phyloP scores from a whole-genome alignment of 2,329 filamentous ascomycete species.

The Fusarium hainanense region DNA sequence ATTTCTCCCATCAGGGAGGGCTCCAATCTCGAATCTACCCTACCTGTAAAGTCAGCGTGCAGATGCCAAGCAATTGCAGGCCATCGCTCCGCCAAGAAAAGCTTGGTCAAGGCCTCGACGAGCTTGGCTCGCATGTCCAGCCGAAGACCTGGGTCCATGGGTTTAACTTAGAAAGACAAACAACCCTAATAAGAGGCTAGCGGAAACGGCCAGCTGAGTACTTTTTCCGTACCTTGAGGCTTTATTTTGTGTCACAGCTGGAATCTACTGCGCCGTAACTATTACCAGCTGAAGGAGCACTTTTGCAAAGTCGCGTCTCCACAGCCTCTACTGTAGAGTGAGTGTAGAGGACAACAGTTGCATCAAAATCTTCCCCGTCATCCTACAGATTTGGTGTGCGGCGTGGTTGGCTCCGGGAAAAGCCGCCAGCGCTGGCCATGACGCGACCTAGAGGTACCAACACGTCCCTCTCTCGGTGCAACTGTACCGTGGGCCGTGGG shows the following conservation, averaged over 20 bases:
- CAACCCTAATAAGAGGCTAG: conserved; percentile 7
- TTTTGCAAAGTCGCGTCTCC: neutral
- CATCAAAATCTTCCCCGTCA: conserved; percentile 8
- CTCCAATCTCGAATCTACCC: conserved; percentile 28
- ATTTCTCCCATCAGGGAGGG: neutral
- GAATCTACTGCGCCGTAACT: neutral
- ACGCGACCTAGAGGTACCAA: neutral
- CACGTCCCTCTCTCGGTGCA: conserved; percentile 6
- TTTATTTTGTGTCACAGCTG: conserved; percentile 1
- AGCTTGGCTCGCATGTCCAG: conserved; percentile 40
- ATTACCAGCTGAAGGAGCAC: neutral
- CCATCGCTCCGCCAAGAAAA: conserved; percentile 47
- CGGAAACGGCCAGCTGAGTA: conserved; percentile 15
- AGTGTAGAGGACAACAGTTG: neutral
- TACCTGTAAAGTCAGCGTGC: conserved; percentile 32
- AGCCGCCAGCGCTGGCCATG: conserved; percentile 23
- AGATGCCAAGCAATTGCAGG: conserved; percentile 42
- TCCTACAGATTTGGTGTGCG: conserved; percentile 15
- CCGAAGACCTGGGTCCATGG: conserved; percentile 22
- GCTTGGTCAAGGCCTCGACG: conserved; percentile 44
- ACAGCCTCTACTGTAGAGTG: neutral
- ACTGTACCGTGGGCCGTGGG: conserved; percentile 7
- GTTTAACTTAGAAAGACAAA: conserved; percentile 16
- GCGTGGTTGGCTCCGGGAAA: conserved; percentile 26
- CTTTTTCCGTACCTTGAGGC: conserved; percentile 1